phyloP scores from a whole-genome alignment of 106 monocot genomes.

The Dendrobium huoshanense region DNA sequence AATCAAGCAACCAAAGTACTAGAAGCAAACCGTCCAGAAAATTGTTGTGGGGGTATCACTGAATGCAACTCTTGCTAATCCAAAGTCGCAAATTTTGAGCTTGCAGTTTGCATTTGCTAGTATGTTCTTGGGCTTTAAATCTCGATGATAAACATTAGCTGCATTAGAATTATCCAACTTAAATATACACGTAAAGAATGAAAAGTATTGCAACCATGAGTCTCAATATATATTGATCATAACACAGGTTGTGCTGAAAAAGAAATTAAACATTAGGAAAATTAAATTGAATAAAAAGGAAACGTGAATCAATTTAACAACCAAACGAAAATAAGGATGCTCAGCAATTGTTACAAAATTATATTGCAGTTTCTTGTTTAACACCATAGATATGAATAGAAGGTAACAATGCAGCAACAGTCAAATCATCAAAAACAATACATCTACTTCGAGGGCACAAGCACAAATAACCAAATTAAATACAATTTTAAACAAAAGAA shows the following conservation, averaged over 20 bases:
- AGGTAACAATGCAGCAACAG: too few relatives aligned
- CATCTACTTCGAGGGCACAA: too few relatives aligned
- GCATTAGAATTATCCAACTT: constrained; percentile 7
- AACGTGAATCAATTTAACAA: neutral
- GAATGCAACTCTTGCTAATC: constrained; percentile 64
- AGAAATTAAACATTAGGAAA: neutral
- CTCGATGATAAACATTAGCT: constrained; percentile 75
- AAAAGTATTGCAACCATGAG: neutral
- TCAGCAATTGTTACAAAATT: too few relatives aligned
- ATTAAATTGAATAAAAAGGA: neutral
- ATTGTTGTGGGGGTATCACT: constrained; percentile 52
- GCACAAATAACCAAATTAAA: neutral
- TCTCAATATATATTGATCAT: neutral
- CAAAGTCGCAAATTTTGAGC: constrained; percentile 69
- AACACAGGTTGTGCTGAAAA: neutral
- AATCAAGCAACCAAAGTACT: neutral
- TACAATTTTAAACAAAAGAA: neutral
- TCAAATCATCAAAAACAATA: too few relatives aligned
- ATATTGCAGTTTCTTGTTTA: too few relatives aligned
- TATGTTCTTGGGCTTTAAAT: constrained; percentile 73
- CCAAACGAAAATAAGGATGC: too few relatives aligned
- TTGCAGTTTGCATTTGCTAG: constrained; percentile 70
- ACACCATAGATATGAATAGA: too few relatives aligned
- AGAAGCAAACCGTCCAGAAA: constrained; percentile 58
- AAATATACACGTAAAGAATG: neutral